Evolutionary conservation across 2,329 filamentous ascomycete genomes (phyloP), one percentile per base, ranked within the genome.

Genomic region (Neopestalotiopsis sp.): DNA sequence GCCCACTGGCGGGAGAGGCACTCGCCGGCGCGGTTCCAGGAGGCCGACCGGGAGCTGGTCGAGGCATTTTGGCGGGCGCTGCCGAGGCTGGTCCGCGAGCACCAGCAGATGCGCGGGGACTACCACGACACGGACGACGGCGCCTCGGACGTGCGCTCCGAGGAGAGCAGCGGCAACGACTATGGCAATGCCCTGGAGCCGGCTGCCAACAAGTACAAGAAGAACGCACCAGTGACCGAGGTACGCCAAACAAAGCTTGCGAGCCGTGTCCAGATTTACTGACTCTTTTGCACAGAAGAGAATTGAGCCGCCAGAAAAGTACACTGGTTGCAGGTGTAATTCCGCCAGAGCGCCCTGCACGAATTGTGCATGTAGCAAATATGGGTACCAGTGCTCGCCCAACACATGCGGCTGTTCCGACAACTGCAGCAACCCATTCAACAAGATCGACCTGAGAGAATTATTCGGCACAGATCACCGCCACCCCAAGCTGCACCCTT

Each of bases 331-430:
- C 57, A 59, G 57, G 17, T 40, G 34, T 5, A 63, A 63, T 40
- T 38, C 60, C 14, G 32, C 32, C n/a, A 42, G 34, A n/a, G 30
- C 24, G 3, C 38, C 34, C 17, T 63, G 60, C 34, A 28, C 20
- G 12, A 63, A 63, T 24, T 63, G 60, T n/a, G 60, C 34, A 12
- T 42, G 60, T 14, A 63, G 60, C 38, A 63, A 63, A 12, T 63
- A 30, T 24, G 60, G 60, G 13, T 63, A 40, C 32, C 24, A 63
- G n/a, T 63, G 60, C 14, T 38, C 60, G 10, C 32, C 60, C 20
- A 34, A 59, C 12, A 59, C 57, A 3, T 59, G 57, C 20, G 57
- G 57, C 4, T 59, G 57, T n/a, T 34, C 24, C 30, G 57, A 34
- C 30, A 59, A 59, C 30, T 59, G 57, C 57, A 34, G 30, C 57